These are phyloP conservation scores for Thielaviopsis euricoi DNA, from an alignment of 2,329 filamentous ascomycete genomes.

Conservation along the genomic window DNA sequence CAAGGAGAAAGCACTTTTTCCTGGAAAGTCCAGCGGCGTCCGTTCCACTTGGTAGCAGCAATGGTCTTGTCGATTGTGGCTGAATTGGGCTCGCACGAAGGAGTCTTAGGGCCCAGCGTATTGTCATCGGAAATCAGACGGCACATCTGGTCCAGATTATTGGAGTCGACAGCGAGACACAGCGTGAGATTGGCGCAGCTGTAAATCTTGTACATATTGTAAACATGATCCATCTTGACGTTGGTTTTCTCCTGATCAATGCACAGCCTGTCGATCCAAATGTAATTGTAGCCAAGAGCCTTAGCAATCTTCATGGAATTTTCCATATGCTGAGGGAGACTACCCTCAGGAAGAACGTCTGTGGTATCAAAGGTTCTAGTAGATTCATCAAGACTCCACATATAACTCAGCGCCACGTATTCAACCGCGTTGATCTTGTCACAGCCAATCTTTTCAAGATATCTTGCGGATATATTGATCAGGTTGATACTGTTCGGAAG, in stretches of 20 bases:
- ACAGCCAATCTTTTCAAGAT: not conserved
- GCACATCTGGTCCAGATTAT: not conserved
- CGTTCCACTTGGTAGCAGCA: not conserved
- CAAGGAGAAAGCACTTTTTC: not conserved
- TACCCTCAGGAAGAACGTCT: not conserved
- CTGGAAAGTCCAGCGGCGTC: not conserved
- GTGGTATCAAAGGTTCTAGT: not conserved
- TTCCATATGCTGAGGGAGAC: not conserved
- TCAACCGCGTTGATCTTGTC: not conserved
- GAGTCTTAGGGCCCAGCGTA: not conserved
- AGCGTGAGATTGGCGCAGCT: not conserved
- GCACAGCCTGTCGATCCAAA: not conserved
- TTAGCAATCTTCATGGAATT: not conserved
- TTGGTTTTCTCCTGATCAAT: not conserved
- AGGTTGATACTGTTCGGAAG: not conserved
- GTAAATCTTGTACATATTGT: not conserved
- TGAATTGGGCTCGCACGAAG: not conserved
- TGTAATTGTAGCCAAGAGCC: not conserved
- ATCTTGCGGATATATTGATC: not conserved
- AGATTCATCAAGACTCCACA: not conserved
- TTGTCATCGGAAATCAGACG: not conserved
- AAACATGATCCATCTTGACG: not conserved
- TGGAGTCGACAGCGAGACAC: not conserved
- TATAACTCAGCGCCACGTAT: not conserved
- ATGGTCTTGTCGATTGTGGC: not conserved